phyloP scores from a whole-genome alignment of 495 filamentous ascomycete genomes.

The Hypoxylon lienhwacheense region DNA sequence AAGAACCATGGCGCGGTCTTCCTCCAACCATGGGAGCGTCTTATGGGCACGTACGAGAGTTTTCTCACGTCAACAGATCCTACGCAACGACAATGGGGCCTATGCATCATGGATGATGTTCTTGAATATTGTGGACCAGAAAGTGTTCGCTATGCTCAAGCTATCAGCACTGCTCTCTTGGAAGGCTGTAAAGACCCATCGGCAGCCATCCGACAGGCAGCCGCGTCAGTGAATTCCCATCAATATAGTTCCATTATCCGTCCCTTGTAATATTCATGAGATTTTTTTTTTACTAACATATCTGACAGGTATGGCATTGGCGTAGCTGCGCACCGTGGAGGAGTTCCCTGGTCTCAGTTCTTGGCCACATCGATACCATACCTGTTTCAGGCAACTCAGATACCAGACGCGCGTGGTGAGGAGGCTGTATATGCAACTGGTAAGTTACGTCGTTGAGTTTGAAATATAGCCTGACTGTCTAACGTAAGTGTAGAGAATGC shows the following conservation, averaged over 20 bases:
- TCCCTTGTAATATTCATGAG: neutral
- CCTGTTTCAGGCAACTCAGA: slow-evolving; percentile 79
- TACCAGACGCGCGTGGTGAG: slow-evolving; percentile 78
- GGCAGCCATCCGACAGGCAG: slow-evolving; percentile 93
- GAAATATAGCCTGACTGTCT: neutral
- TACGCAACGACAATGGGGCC: slow-evolving; percentile 95
- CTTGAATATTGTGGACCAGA: slow-evolving; percentile 92
- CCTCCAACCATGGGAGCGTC: slow-evolving; percentile 81
- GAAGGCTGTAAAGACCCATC: slow-evolving; percentile 79
- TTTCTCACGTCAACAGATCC: slow-evolving; percentile 84
- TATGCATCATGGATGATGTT: slow-evolving; percentile 98
- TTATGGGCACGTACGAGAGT: slow-evolving; percentile 78
- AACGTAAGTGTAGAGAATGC: slow-evolving; percentile 70
- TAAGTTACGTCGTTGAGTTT: slow-evolving; percentile 9
- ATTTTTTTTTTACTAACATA: too few species aligned
- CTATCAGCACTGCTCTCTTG: slow-evolving; percentile 83
- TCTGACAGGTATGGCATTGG: slow-evolving; percentile 76
- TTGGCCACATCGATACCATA: slow-evolving; percentile 73
- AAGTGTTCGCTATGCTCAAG: slow-evolving; percentile 76
- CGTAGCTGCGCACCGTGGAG: slow-evolving; percentile 92
- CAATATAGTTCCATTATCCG: neutral
- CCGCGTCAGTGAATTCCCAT: slow-evolving; percentile 51
- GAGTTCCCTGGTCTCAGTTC: slow-evolving; percentile 79
- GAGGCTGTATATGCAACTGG: slow-evolving; percentile 92
- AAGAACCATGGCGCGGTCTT: slow-evolving; percentile 88